Evolutionary conservation across 352 stramenopile genomes (phyloP), one percentile per base, ranked within the genome.

Genomic region (Phytophthora cryptogea): DNA sequence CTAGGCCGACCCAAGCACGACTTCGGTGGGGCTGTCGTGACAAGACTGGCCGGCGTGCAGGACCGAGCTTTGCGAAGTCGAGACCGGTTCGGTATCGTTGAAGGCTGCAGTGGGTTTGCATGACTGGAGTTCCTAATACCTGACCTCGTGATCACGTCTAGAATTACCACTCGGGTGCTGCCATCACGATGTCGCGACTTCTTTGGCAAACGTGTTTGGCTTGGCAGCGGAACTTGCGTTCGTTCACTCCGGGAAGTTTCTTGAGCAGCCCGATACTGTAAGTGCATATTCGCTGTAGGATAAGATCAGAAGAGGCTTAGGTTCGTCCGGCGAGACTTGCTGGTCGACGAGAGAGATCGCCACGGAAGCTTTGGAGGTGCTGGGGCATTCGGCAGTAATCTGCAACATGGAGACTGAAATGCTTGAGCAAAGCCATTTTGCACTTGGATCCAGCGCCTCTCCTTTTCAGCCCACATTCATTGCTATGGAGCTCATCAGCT

Each of bases 371-470:
- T 36, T 13, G 31, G 27, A 33, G 27, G 37, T 57, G 55, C 16
- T 45, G 27, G 35, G 46, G 32, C 32, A 37, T 30, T 36, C 13
- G 14, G 27, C 55, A 63, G 45, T 44, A 54, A 64, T 59, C 55
- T 48, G 57, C 40, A 64, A 47, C 40, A 41, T 59, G 31, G 27
- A 65, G 49, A 8, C 2, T 52, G 27, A 48, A 44, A 36, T 27
- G 27, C 48, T 59, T 54, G 31, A 54, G 39, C 32, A 65, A 59
- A 65, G 40, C 48, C 49, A 65, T 48, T 65, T 53, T 47, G 48
- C 57, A 48, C 45, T 23, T 49, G 39, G 44, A 57, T 49, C 47
- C 44, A 48, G 16, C 36, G 26, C 20, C 35, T 28, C 48, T 39
- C 16, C 27, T 47, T 20, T 47, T 46, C 49, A 23, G n/a, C 9